These are phyloP conservation scores for Sporothrix brunneoviolacea DNA, from an alignment of 2,329 filamentous ascomycete genomes.

Conservation along the genomic window DNA sequence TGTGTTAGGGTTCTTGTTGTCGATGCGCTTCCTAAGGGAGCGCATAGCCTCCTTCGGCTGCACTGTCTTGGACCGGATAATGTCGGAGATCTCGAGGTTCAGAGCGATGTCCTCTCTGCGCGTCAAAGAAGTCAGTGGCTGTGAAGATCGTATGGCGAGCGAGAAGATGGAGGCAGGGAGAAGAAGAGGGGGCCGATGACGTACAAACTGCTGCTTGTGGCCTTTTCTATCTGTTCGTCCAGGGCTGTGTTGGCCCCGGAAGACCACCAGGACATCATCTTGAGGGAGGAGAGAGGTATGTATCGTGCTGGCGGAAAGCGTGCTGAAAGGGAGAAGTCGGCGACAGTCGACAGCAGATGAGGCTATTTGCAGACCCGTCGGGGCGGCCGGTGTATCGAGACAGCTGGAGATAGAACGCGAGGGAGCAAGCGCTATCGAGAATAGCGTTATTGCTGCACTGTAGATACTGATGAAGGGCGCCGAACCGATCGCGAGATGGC, in stretches of 20 bases:
- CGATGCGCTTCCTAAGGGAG: slow-evolving; percentile 86
- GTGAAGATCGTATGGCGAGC: too few species aligned
- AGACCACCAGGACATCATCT: slow-evolving; percentile 94
- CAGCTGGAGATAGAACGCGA: neutral
- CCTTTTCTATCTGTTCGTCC: slow-evolving; percentile 95
- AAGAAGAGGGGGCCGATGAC: slow-evolving; percentile 23
- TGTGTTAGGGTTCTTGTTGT: slow-evolving; percentile 95
- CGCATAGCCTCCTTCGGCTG: slow-evolving; percentile 98
- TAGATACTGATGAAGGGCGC: too few species aligned
- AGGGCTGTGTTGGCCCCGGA: slow-evolving; percentile 82
- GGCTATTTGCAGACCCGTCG: slow-evolving; percentile 2
- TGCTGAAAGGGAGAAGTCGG: neutral
- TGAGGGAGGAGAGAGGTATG: slow-evolving; percentile 18
- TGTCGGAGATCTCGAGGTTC: slow-evolving; percentile 95
- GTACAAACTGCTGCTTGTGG: slow-evolving; percentile 88
- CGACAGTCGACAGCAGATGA: neutral
- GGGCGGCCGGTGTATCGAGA: neutral
- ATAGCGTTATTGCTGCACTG: too few species aligned
- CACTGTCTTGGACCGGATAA: slow-evolving; percentile 95
- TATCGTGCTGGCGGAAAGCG: too few species aligned
- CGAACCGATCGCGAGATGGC: neutral
- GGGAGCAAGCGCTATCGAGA: too few species aligned
- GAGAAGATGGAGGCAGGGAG: neutral
- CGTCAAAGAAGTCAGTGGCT: neutral
- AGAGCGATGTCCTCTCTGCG: slow-evolving; percentile 82